Base-by-base conservation (phyloP, 2,329 filamentous ascomycete genomes). In the Botrytis galanthina region DNA sequence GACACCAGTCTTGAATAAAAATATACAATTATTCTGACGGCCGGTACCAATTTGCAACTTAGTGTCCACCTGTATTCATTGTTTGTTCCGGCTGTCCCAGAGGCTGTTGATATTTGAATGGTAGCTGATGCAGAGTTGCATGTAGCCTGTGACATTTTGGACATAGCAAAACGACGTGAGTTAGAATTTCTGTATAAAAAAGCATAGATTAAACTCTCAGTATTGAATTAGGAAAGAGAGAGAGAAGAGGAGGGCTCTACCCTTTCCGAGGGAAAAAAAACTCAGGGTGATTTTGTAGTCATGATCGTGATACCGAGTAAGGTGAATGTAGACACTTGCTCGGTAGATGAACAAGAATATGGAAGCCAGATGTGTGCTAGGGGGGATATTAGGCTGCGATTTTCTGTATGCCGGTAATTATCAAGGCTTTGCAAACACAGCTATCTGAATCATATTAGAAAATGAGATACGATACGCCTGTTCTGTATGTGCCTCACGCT, bases 71-170 rank as follows among this genome's bases (percentile, higher is more conserved):
- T 16, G 12, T 7, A 16, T n/a, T 3, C 5, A 6, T 16, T 54
- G 48, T n/a, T 54, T n/a, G 46, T 6, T 54, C n/a, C 26, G 26
- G 9, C 14, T 54, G 0, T n/a, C 26, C 48, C 48, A 54, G 48
- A 51, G 46, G 9, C 12, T 54, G 0, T 54, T 42, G 39, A 42
- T 42, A 42, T 42, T 14, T 42, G 12, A 14, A 42, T 5, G 12
- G 14, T 12, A n/a, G 48, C 3, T n/a, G 26, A 54, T 54, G 5
- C n/a, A 54, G 26, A n/a, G 8, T 14, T 16, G 4, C 39, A 42
- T 5, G 10, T n/a, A n/a, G 48, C 26, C 5, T 54, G 3, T n/a
- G 5, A 3, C 0, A n/a, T 3, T 54, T n/a, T 3, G 4, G 22
- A 5, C 26, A 54, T 16, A 54, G 3, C 26, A 26, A 12, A 51